phyloP scores from a whole-genome alignment of 2,329 filamentous ascomycete genomes.

The Stachybotrys elegans region DNA sequence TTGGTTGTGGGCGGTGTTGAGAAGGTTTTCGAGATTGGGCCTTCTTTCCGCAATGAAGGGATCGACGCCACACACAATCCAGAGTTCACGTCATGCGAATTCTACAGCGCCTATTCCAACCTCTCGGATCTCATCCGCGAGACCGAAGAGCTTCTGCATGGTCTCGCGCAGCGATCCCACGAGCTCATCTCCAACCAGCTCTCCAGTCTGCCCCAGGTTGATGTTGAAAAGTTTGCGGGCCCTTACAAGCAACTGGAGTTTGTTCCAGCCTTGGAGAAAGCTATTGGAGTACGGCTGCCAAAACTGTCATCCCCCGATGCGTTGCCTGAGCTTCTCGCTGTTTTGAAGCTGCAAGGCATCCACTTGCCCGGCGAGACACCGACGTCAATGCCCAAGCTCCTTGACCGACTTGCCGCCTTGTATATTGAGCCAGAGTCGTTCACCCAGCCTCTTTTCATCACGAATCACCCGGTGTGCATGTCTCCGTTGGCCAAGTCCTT shows the following conservation, averaged over 20 bases:
- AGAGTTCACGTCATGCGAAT: slow-evolving; percentile 96
- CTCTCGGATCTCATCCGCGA: slow-evolving; percentile 68
- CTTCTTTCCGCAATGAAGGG: slow-evolving; percentile 89
- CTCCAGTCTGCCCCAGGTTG: slow-evolving; percentile 40
- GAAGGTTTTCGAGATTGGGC: slow-evolving; percentile 87
- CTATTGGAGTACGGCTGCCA: slow-evolving; percentile 61
- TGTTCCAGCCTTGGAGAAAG: slow-evolving; percentile 69
- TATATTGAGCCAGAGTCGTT: slow-evolving; percentile 76
- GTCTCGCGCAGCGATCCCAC: slow-evolving; percentile 49
- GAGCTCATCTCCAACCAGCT: slow-evolving; percentile 39
- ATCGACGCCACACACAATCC: slow-evolving; percentile 90
- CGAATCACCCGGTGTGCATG: slow-evolving; percentile 83
- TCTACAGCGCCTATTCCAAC: slow-evolving; percentile 82
- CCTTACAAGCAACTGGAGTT: slow-evolving; percentile 73
- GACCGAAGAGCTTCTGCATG: slow-evolving; percentile 67
- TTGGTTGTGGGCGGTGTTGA: slow-evolving; percentile 86
- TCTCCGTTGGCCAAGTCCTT: slow-evolving; percentile 90
- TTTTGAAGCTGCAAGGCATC: slow-evolving; percentile 51
- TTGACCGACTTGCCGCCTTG: slow-evolving; percentile 71
- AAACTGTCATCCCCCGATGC: slow-evolving; percentile 54
- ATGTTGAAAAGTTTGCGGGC: slow-evolving; percentile 41
- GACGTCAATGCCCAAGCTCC: slow-evolving; percentile 58
- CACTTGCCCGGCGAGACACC: slow-evolving; percentile 61
- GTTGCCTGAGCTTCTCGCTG: slow-evolving; percentile 47
- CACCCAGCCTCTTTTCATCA: slow-evolving; percentile 73